Evolutionary conservation across 2,329 filamentous ascomycete species (phyloP).

Genomic region (Alternaria novae-zelandiae): DNA sequence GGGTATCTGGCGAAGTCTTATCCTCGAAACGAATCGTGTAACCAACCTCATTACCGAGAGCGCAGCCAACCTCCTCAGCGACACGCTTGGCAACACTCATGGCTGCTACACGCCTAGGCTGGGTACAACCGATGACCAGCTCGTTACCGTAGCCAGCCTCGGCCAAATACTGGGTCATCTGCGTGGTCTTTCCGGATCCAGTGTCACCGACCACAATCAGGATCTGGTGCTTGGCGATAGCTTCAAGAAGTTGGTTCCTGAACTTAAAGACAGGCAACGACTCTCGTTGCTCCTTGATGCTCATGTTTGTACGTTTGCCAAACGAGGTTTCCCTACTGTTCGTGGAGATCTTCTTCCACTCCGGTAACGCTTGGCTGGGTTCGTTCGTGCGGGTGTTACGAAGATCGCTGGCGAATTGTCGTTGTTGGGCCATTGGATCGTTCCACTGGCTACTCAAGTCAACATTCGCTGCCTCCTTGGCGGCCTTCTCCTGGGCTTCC

Average conservation of each 20-base stretch:
- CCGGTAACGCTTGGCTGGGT: conserved; percentile 73
- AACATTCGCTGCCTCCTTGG: conserved; percentile 76
- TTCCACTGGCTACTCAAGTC: conserved; percentile 93
- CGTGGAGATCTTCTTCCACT: conserved; percentile 88
- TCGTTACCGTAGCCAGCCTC: conserved; percentile 88
- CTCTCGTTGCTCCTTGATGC: conserved; percentile 94
- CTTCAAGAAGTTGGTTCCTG: conserved; percentile 83
- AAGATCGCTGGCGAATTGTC: conserved; percentile 88
- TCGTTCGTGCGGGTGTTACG: conserved; percentile 68
- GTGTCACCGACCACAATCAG: conserved; percentile 97
- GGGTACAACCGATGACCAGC: conserved; percentile 93
- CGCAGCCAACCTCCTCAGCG: conserved; percentile 93
- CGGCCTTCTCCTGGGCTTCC: conserved; percentile 79
- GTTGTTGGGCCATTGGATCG: conserved; percentile 91
- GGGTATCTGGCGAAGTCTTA: conserved; percentile 83
- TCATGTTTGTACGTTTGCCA: conserved; percentile 86
- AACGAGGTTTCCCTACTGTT: conserved; percentile 80
- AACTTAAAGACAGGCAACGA: conserved; percentile 89
- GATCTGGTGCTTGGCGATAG: conserved; percentile 85
- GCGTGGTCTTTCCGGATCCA: conserved; percentile 95
- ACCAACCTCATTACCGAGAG: conserved; percentile 90
- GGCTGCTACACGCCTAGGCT: conserved; percentile 94
- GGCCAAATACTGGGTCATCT: conserved; percentile 92
- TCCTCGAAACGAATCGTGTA: conserved; percentile 99
- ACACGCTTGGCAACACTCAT: conserved; percentile 99